These are phyloP conservation scores for Saposhnikovia divaricata DNA, from an alignment of 129 eudicot genomes.

Conservation along the genomic window DNA sequence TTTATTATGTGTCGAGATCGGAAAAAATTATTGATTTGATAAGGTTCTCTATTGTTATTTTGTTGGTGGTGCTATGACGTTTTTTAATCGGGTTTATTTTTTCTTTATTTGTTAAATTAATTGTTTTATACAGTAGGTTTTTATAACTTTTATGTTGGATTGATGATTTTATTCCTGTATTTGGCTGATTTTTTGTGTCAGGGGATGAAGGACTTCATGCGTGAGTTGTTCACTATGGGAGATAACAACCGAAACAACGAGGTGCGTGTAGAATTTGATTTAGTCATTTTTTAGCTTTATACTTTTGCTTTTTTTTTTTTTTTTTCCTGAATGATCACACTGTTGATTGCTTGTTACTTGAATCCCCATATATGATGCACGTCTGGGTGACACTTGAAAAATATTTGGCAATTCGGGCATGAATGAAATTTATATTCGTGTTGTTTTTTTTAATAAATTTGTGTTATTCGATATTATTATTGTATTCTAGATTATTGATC, in stretches of 20 bases:
- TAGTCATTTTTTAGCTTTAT: background rate
- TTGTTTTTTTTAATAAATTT: too few relatives aligned
- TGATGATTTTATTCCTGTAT: background rate
- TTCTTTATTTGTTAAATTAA: background rate
- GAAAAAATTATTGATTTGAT: too few relatives aligned
- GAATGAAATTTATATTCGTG: too few relatives aligned
- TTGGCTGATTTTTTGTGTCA: slow-evolving; percentile 7
- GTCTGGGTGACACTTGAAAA: background rate
- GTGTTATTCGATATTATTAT: too few relatives aligned
- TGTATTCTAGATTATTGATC: too few relatives aligned
- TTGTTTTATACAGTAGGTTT: background rate
- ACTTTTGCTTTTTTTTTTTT: too few relatives aligned
- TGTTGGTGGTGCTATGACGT: too few relatives aligned
- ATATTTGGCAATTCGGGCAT: too few relatives aligned
- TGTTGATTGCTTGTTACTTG: background rate
- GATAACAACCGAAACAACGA: slow-evolving; percentile 12
- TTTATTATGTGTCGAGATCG: too few relatives aligned
- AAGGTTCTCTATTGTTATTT: too few relatives aligned
- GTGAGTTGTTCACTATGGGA: slow-evolving; percentile 69
- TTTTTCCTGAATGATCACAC: too few relatives aligned
- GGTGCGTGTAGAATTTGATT: background rate
- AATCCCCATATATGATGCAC: background rate
- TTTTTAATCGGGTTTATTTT: background rate
- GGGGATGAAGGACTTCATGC: slow-evolving; percentile 87
- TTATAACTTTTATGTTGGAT: too few relatives aligned